Conservation (phyloP, 768 basidiomycete genomes). For the Amanita rimosa region DNA sequence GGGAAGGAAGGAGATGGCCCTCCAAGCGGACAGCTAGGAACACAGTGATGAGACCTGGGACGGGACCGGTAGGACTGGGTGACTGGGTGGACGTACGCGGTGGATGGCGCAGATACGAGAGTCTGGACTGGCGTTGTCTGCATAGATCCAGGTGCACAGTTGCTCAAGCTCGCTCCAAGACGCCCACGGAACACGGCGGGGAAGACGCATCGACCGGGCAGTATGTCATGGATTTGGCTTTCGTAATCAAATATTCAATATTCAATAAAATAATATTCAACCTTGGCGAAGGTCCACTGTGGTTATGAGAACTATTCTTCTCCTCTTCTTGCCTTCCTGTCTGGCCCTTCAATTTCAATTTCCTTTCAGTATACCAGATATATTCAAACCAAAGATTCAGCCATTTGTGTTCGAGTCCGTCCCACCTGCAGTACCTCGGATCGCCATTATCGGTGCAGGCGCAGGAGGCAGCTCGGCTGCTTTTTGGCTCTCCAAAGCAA, state of each 20-base stretch:
- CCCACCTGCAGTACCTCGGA: constrained; percentile 28
- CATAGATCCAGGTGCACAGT: constrained; percentile 66
- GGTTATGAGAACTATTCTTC: constrained; percentile 13
- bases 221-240: no score
- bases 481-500: constrained; percentile 74
- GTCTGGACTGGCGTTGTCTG: constrained; percentile 48
- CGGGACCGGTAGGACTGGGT: neutral
- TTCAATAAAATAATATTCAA: no score
- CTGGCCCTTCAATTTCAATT: constrained; percentile 35
- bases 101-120: constrained; percentile 49
- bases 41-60: constrained; percentile 2
- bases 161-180: constrained; percentile 60
- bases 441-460: constrained; percentile 88
- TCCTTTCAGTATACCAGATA: constrained; percentile 43
- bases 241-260: no score
- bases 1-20: constrained; percentile 59
- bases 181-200: constrained; percentile 75
- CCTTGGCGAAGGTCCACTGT: no score
- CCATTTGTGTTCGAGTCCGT: constrained; percentile 9
- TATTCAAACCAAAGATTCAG: constrained; percentile 30
- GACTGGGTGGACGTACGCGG: constrained; percentile 34
- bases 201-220: constrained; percentile 71
- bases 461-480: constrained; percentile 80
- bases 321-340: constrained; percentile 21
- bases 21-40: constrained; percentile 69